These are phyloP conservation scores for Daldinia sp. DNA, from an alignment of 2,329 filamentous ascomycete species.

Conservation along the genomic window DNA sequence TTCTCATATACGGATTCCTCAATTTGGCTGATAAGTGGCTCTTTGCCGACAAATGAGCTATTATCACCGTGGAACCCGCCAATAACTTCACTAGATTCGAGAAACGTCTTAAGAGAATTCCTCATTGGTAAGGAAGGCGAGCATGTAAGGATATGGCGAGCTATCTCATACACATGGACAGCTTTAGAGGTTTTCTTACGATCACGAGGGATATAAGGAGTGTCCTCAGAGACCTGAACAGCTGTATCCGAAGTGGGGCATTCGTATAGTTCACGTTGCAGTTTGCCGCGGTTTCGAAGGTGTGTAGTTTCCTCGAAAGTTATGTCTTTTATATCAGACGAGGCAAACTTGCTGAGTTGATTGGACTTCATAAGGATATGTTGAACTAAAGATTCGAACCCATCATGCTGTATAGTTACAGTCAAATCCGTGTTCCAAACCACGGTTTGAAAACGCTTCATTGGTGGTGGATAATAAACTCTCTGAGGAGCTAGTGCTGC, in stretches of 20 bases:
- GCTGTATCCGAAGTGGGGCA: conserved; percentile 16
- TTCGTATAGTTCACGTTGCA: conserved; percentile 41
- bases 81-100: conserved; percentile 49
- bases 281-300: conserved; percentile 41
- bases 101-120: conserved; percentile 19
- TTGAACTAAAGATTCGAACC: conserved; percentile 48
- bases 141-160: conserved; percentile 32
- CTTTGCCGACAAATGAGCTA: background rate
- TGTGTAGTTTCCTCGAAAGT: conserved; percentile 12
- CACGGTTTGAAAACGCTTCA: conserved; percentile 53
- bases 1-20: conserved; percentile 48
- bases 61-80: conserved; percentile 47
- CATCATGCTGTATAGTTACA: conserved; percentile 56
- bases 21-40: conserved; percentile 46
- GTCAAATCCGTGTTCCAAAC: conserved; percentile 54
- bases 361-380: conserved; percentile 51
- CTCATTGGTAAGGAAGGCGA: conserved; percentile 29
- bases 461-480: conserved; percentile 55
- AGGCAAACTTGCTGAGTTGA: conserved; percentile 44
- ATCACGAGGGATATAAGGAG: conserved; percentile 44
- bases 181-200: conserved; percentile 21
- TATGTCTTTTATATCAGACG: accelerated
- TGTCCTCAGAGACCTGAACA: conserved; percentile 23
- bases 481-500: conserved; percentile 49
- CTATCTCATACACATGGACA: conserved; percentile 37